Base-by-base conservation (phyloP, 2,329 filamentous ascomycete species). In the Cladosporium sp. region DNA sequence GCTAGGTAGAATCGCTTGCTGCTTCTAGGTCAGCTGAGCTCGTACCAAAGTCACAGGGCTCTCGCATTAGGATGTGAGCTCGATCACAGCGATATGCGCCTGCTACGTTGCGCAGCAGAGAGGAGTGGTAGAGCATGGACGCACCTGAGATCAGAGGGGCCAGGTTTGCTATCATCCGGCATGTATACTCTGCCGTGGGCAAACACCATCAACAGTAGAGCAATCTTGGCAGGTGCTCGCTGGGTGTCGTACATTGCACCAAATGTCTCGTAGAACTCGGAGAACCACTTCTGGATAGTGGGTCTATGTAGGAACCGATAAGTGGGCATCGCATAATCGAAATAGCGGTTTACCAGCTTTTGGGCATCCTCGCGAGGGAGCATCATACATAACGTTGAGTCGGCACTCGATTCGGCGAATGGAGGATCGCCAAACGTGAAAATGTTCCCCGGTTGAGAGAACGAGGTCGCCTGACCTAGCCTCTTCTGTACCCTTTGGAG, bases 341-440 rank as follows among this genome's bases (percentile, higher is more conserved):
- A 73, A 52, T 75, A 75, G 36, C 62, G 56, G 13, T 62, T 53
- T 3, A 74, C 32, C 7, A 74, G 58, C 7, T 52, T 53, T 7
- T 57, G 51, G 8, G 63, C 59, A 12, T 63, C 63, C 9, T 60
- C 56, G 29, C 56, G 54, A 2, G 66, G 60, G 6, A 68, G 71
- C 38, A 78, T 58, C 9, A 72, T 62, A 50, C 72, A 74, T 46
- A 72, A 71, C 0, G 69, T 68, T 0, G 68, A 62, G 52, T 42
- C 39, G 4, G 6, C 32, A 13, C 74, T 70, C 39, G 68, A 68
- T 3, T 74, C 69, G 0, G 72, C 71, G 7, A 77, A 53, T 2
- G 72, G 73, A 11, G 73, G 66, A 56, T 79, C 76, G 12, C 72
- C 75, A 56, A 74, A 76, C 0, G 73, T 72, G 55, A 77, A 76